Conservation (phyloP, 179 eudicot species). For the Spinacia oleracea region DNA sequence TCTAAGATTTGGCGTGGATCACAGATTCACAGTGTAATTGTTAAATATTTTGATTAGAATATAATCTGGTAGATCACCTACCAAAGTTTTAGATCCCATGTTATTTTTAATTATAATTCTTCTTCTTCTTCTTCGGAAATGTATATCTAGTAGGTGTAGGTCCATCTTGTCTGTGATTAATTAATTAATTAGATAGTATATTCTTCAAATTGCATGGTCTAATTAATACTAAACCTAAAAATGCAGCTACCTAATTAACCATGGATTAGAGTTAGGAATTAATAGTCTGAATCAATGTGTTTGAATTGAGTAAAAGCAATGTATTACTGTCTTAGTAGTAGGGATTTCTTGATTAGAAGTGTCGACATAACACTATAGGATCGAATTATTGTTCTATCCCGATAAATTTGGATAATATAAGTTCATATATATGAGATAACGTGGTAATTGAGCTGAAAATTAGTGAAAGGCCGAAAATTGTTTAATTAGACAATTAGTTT, state of each 20-base stretch:
- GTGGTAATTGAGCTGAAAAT: too few species aligned
- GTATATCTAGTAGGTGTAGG: neutral
- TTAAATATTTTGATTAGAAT: neutral
- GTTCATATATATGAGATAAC: too few species aligned
- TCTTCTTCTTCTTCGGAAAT: neutral
- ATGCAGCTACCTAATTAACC: neutral
- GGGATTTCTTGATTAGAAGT: too few species aligned
- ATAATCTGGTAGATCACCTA: slow-evolving; percentile 16
- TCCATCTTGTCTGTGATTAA: neutral
- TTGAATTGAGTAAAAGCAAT: too few species aligned
- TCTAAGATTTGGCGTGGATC: neutral
- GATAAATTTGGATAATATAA: too few species aligned
- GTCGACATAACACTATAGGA: too few species aligned
- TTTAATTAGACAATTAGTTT: too few species aligned
- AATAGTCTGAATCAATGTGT: too few species aligned
- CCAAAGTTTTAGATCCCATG: neutral
- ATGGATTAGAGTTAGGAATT: neutral
- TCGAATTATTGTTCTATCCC: too few species aligned
- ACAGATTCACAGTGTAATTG: neutral
- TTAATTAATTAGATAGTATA: neutral
- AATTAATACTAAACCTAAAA: neutral
- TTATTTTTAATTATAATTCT: neutral
- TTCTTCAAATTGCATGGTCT: slow-evolving; percentile 2
- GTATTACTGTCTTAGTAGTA: too few species aligned
- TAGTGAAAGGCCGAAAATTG: too few species aligned